A percentile compares a stretch with the other conserved stretches of the same genome.
Evolutionary conservation across 495 filamentous ascomycete genomes (phyloP).

Genomic region (Aspergillus sclerotioniger): DNA sequence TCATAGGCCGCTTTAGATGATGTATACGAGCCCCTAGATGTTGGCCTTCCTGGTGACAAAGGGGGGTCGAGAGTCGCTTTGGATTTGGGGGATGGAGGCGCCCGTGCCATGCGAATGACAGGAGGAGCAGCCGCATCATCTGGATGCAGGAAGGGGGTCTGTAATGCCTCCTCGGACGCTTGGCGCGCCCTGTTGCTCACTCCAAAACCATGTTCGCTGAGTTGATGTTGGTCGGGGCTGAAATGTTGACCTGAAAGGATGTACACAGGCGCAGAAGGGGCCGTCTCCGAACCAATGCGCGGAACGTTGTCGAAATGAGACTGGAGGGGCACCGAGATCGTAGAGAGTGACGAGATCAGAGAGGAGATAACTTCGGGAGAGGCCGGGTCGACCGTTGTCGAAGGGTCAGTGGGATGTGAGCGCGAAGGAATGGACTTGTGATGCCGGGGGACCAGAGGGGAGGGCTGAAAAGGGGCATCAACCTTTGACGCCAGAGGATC

Average conservation of each 20-base stretch:
- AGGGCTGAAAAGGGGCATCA: constrained; percentile 34
- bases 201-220: constrained; percentile 56
- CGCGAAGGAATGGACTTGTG: constrained; percentile 42
- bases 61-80: constrained; percentile 20
- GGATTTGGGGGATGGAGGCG: constrained; percentile 66
- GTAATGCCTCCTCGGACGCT: constrained; percentile 29
- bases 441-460: constrained; percentile 31
- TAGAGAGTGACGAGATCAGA: constrained; percentile 85
- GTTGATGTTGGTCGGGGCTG: constrained; percentile 24
- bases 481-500: constrained; percentile 21
- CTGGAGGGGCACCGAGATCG: constrained; percentile 74
- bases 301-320: constrained; percentile 69
- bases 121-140: constrained; percentile 79
- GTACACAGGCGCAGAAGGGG: constrained; percentile 46
- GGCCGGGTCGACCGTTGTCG: constrained; percentile 49
- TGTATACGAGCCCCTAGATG: constrained; percentile 40
- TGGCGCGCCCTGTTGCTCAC: constrained; percentile 67
- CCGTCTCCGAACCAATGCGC: constrained; percentile 45
- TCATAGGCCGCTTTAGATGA: constrained; percentile 36
- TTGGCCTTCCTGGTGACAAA: constrained; percentile 28
- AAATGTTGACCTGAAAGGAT: constrained; percentile 36
- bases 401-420: constrained; percentile 26
- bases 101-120: constrained; percentile 81
- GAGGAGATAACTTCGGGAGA: constrained; percentile 93
- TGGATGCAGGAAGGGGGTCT: constrained; percentile 52